Conservation (phyloP, 306 rosid genomes). For the Delonix regia region DNA sequence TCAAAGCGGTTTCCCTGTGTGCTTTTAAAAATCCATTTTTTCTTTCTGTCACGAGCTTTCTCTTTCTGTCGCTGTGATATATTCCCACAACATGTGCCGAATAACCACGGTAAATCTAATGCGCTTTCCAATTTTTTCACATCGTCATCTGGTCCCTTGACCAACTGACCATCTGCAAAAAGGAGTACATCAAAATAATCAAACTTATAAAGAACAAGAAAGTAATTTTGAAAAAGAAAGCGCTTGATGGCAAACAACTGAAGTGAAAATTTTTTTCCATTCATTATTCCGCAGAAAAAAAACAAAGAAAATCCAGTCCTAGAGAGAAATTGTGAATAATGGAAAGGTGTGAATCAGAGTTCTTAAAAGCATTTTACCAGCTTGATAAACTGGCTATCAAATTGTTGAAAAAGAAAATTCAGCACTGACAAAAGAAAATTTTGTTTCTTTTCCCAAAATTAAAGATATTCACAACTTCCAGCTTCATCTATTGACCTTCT, state of each 20-base stretch:
- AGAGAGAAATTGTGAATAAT: neutral
- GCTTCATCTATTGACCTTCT: conserved; percentile 1
- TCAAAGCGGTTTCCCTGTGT: conserved; percentile 35
- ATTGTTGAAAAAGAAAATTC: neutral
- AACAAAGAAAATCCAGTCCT: neutral
- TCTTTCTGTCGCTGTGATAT: conserved; percentile 43
- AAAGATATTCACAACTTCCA: neutral
- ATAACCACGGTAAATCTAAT: conserved; percentile 49
- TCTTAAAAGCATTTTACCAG: neutral
- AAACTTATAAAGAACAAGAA: neutral
- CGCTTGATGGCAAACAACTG: neutral
- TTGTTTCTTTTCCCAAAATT: neutral
- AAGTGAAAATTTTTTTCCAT: neutral
- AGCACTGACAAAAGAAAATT: neutral
- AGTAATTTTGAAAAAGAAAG: neutral
- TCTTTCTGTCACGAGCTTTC: conserved; percentile 61
- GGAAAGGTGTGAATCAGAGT: neutral
- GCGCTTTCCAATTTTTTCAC: conserved; percentile 15
- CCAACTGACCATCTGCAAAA: conserved; percentile 42
- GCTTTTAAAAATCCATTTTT: conserved; percentile 53
- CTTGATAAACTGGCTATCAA: neutral
- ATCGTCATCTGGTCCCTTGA: conserved; percentile 19
- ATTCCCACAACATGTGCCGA: conserved; percentile 1
- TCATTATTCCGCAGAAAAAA: too few species aligned
- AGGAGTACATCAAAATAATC: conserved; percentile 19